Conservation (phyloP, 176 grass and related monocot genomes). For the Melocanna baccifera region DNA sequence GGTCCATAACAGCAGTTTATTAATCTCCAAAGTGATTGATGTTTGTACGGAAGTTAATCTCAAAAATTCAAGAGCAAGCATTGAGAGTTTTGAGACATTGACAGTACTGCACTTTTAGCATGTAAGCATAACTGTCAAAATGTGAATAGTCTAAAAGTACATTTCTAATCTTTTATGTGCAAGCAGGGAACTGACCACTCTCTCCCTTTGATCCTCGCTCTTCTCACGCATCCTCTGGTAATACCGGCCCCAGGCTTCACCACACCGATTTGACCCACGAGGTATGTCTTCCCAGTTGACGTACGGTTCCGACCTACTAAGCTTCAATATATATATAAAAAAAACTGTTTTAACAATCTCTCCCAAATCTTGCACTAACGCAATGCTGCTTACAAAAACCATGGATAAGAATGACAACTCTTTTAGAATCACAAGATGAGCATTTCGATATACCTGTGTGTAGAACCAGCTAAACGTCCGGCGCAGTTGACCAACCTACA, state of each 20-base stretch:
- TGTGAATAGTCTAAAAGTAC: neutral
- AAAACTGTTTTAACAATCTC: neutral
- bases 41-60: neutral
- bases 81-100: neutral
- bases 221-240: conserved; percentile 42
- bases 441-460: conserved; percentile 48
- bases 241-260: conserved; percentile 55
- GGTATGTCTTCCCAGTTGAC: conserved; percentile 44
- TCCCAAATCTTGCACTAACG: neutral
- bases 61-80: neutral
- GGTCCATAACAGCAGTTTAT: neutral
- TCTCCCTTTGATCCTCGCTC: conserved; percentile 55
- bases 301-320: conserved; percentile 52
- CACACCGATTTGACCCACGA: neutral
- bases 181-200: conserved; percentile 60
- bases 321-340: conserved; percentile 38
- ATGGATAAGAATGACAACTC: neutral
- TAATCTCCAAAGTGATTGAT: neutral
- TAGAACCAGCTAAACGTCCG: conserved; percentile 54
- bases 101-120: neutral
- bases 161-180: neutral
- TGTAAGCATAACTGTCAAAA: neutral
- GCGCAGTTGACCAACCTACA: conserved; percentile 59
- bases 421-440: neutral
- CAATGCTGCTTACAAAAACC: neutral